These are phyloP conservation scores for Schizophyllum commune DNA, from an alignment of 1,284 basidiomycete genomes.

Conservation along the genomic window DNA sequence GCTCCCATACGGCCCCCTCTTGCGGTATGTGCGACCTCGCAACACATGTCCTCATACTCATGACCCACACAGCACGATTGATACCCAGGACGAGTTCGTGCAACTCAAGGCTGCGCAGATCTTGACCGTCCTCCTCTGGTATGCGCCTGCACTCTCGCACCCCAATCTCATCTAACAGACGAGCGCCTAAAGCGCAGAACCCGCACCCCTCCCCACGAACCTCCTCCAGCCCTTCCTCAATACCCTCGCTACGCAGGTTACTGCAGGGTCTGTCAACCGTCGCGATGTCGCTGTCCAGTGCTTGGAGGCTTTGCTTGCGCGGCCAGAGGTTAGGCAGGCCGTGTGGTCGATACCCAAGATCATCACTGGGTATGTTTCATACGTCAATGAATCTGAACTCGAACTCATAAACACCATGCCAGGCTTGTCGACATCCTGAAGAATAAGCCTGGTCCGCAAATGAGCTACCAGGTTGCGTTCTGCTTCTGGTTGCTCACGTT, in stretches of 20 bases:
- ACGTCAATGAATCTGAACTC: neutral
- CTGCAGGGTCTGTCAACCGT: slow-evolving; percentile 56
- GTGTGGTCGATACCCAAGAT: slow-evolving; percentile 68
- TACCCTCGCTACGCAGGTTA: slow-evolving; percentile 57
- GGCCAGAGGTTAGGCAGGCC: slow-evolving; percentile 68
- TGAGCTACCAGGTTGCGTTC: slow-evolving; percentile 90
- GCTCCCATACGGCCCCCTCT: slow-evolving; percentile 77
- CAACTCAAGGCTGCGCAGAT: slow-evolving; percentile 88
- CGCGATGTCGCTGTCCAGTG: slow-evolving; percentile 90
- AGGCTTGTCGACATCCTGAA: slow-evolving; percentile 77
- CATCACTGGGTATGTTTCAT: slow-evolving; percentile 44
- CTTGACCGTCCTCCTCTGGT: slow-evolving; percentile 80
- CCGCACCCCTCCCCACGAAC: slow-evolving; percentile 49
- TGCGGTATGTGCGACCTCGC: slow-evolving; percentile 46
- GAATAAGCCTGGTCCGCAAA: slow-evolving; percentile 77
- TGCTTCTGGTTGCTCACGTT: slow-evolving; percentile 95
- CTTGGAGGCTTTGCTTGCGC: slow-evolving; percentile 79
- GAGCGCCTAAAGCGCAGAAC: slow-evolving; percentile 1
- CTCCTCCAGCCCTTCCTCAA: slow-evolving; percentile 63
- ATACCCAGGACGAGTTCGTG: slow-evolving; percentile 88
- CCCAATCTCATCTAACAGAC: neutral
- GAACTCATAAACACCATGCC: slow-evolving; percentile 2
- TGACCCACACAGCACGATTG: slow-evolving; percentile 51
- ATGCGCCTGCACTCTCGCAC: slow-evolving; percentile 11
- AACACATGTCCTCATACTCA: slow-evolving; percentile 1